Percentiles rank a stretch among this genome's conserved stretches.
These are phyloP conservation scores for Mucor saturninus DNA, from an alignment of 371 early-diverging fungal genomes.

Conservation along the genomic window DNA sequence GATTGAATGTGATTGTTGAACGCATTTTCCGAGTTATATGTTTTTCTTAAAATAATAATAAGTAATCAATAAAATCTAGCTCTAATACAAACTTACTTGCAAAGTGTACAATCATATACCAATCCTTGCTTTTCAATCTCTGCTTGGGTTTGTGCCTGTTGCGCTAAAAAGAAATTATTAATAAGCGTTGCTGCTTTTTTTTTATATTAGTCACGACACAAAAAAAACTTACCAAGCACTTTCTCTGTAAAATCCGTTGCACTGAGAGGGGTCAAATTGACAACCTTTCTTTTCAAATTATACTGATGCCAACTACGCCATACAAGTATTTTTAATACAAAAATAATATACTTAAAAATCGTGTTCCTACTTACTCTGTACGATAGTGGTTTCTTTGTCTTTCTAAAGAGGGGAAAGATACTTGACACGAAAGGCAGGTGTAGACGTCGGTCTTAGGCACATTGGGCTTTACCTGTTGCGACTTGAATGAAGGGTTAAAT, in stretches of 20 bases:
- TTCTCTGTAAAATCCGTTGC: slow-evolving; percentile 75
- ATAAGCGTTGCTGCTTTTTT: background rate
- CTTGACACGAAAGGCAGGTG: slow-evolving; percentile 81
- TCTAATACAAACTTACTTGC: slow-evolving; percentile 34
- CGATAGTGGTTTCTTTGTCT: slow-evolving; percentile 84
- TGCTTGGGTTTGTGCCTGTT: slow-evolving; percentile 44
- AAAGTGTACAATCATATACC: slow-evolving; percentile 42
- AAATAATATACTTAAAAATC: background rate
- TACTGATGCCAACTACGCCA: slow-evolving; percentile 79
- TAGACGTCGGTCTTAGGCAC: slow-evolving; percentile 29
- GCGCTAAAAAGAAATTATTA: slow-evolving; percentile 30
- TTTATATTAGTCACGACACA: background rate
- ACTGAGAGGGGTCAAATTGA: slow-evolving; percentile 70
- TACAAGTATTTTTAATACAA: background rate
- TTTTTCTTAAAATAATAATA: slow-evolving; percentile 44
- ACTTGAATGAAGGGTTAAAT: slow-evolving; percentile 14
- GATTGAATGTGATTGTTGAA: slow-evolving; percentile 86
- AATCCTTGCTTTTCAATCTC: slow-evolving; percentile 40
- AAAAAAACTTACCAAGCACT: slow-evolving; percentile 44
- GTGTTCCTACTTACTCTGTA: slow-evolving; percentile 56
- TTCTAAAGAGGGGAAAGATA: slow-evolving; percentile 81
- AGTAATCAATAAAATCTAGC: background rate
- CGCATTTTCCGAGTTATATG: slow-evolving; percentile 79
- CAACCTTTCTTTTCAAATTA: slow-evolving; percentile 86
- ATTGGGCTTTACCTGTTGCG: slow-evolving; percentile 5